Evolutionary conservation across 805 yeast species (phyloP), one percentile per base, ranked within the genome.

Genomic region (Nakazawaea siamensis): DNA sequence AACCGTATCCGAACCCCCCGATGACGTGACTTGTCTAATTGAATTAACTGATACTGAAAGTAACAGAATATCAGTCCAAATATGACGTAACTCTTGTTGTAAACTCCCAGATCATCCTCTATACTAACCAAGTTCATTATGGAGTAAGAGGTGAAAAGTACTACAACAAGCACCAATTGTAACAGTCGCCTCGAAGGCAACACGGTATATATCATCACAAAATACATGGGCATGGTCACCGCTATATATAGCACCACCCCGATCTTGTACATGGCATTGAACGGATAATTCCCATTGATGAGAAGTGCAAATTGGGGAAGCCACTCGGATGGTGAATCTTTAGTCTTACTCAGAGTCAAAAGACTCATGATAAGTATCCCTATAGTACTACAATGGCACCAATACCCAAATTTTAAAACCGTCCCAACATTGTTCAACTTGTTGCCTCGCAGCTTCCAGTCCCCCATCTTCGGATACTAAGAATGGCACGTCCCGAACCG

Each of bases 301-400:
- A 19, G 23, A 6, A 35, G 15, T 8, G 30, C 21, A 13, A 18
- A 35, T 19, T 35, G 33, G n/a, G 38, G 38, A 30, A 35, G 29
- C 38, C 38, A 35, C 24, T 35, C 38, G 11, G 9, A 4, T 5
- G n/a, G n/a, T n/a, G n/a, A n/a, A n/a, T n/a, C n/a, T n/a, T n/a
- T n/a, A n/a, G n/a, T n/a, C n/a, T n/a, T n/a, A n/a, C n/a, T n/a
- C n/a, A n/a, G n/a, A n/a, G n/a, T n/a, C n/a, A n/a, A n/a, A n/a
- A n/a, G n/a, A n/a, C n/a, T n/a, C n/a, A n/a, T n/a, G n/a, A n/a
- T n/a, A n/a, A n/a, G n/a, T n/a, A n/a, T n/a, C n/a, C n/a, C n/a
- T n/a, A n/a, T n/a, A n/a, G n/a, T n/a, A n/a, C n/a, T n/a, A n/a
- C n/a, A n/a, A n/a, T n/a, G n/a, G n/a, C n/a, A n/a, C n/a, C n/a